Evolutionary conservation across 2,329 filamentous ascomycete genomes (phyloP).

Genomic region (Pochonia chlamydosporia): DNA sequence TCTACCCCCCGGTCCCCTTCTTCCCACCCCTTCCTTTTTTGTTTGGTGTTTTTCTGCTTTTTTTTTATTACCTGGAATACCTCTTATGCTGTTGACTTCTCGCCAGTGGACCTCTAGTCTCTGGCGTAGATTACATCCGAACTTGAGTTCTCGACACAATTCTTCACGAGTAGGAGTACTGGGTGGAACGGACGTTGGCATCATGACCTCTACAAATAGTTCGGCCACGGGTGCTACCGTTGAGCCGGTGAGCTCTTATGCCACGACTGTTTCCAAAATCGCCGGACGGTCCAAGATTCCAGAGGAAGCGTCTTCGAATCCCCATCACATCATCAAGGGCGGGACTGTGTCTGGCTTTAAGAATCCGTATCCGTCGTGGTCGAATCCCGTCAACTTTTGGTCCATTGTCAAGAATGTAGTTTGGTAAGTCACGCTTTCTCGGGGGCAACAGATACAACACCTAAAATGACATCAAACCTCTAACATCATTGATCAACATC

Average conservation of each 20-base stretch:
- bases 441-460: no score
- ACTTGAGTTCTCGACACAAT: no score
- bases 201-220: conserved; percentile 10
- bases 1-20: neutral
- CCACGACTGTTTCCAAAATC: conserved; percentile 28
- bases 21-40: neutral
- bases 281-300: conserved; percentile 28
- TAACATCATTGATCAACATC: neutral
- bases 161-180: no score
- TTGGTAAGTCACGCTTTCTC: conserved; percentile 32
- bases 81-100: conserved; percentile 1
- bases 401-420: conserved; percentile 26
- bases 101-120: conserved; percentile 8
- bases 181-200: neutral
- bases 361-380: conserved; percentile 46
- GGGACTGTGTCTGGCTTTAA: conserved; percentile 38
- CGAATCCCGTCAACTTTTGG: conserved; percentile 12
- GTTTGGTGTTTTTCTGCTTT: neutral
- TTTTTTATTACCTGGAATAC: neutral
- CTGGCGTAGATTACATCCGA: conserved; percentile 4
- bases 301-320: conserved; percentile 36
- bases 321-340: conserved; percentile 41
- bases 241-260: conserved; percentile 10
- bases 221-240: conserved; percentile 6
- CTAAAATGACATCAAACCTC: no score